Base-by-base conservation (phyloP, 1,284 basidiomycete species). In the Pyrrhoderma noxium region DNA sequence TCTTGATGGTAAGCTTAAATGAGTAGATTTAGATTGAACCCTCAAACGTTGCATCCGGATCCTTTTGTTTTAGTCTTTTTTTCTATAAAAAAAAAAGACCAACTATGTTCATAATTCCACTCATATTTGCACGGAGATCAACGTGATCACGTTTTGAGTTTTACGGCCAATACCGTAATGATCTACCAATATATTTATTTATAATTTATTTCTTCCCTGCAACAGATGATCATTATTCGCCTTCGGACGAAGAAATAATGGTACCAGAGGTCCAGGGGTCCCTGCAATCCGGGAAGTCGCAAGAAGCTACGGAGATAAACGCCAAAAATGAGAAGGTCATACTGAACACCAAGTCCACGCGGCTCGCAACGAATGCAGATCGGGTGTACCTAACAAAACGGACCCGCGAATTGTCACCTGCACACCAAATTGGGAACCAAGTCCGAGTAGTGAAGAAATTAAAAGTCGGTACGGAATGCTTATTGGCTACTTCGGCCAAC, bases 1-100 rank as follows among this genome's bases (percentile, higher is more conserved):
- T 16, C 51, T 56, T 27, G 45, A 52, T 36, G 40, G 45, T 55
- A 21, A 36, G 39, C 45, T 31, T n/a, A 31, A 31, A 31, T 5
- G 27, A 31, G 5, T 31, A 31, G 5, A 5, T 31, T 11, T 31
- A 11, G 27, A 31, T 31, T 11, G 27, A 31, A 31, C 27, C 27
- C 27, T 31, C 11, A 27, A 50, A 38, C 4, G 27, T 40, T 43
- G 19, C 35, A 35, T 27, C 22, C 41, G 4, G 11, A 31, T n/a
- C n/a, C n/a, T n/a, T n/a, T n/a, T n/a, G 11, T 31, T 31, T 31
- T 31, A 5, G 11, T 31, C 27, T 31, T 31, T 31, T 31, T 31
- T 31, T 31, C 11, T 31, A 11, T 31, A 11, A 31, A 5, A 11
- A 31, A 5, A 31, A 5, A 31, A 5, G 27, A 5, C 11, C 27